Evolutionary conservation across 768 basidiomycete species (phyloP).

Genomic region (Mycena latifolia): DNA sequence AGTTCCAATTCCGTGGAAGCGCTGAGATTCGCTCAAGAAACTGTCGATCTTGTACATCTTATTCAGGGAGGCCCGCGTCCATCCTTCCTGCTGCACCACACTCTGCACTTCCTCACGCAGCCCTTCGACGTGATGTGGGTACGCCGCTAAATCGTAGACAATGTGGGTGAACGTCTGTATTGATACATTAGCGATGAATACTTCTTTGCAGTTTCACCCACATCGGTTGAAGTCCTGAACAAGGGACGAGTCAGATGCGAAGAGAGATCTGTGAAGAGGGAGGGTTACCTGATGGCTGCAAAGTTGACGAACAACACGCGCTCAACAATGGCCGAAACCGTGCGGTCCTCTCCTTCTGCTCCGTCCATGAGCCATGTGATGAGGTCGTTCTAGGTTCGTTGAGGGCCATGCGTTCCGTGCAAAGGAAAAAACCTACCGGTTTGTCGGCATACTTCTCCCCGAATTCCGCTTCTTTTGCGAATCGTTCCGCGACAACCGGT

Average conservation of each 20-base stretch:
- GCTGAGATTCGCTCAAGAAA: constrained; percentile 46
- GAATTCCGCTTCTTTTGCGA: constrained; percentile 26
- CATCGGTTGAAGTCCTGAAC: constrained; percentile 41
- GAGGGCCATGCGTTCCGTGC: not conserved
- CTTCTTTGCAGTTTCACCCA: constrained; percentile 1
- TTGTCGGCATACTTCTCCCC: constrained; percentile 37
- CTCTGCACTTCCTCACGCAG: constrained; percentile 51
- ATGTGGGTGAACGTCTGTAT: constrained; percentile 41
- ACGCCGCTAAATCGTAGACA: constrained; percentile 41
- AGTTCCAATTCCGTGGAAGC: constrained; percentile 40
- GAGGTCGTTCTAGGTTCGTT: constrained; percentile 47
- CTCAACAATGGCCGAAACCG: constrained; percentile 37
- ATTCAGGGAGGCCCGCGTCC: constrained; percentile 40
- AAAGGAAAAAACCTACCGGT: constrained; percentile 15
- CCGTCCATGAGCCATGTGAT: constrained; percentile 53
- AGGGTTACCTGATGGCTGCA: constrained; percentile 43
- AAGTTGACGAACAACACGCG: constrained; percentile 48
- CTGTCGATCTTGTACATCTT: constrained; percentile 50
- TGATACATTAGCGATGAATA: not conserved
- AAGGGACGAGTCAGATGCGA: constrained; percentile 24
- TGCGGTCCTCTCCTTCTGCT: constrained; percentile 40
- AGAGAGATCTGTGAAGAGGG: not conserved
- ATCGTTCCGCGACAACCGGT: constrained; percentile 34
- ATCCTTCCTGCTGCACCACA: constrained; percentile 43
- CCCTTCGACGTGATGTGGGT: constrained; percentile 39